phyloP scores from a whole-genome alignment of 1,284 basidiomycete species.

The Fomitopsis schrenkii region DNA sequence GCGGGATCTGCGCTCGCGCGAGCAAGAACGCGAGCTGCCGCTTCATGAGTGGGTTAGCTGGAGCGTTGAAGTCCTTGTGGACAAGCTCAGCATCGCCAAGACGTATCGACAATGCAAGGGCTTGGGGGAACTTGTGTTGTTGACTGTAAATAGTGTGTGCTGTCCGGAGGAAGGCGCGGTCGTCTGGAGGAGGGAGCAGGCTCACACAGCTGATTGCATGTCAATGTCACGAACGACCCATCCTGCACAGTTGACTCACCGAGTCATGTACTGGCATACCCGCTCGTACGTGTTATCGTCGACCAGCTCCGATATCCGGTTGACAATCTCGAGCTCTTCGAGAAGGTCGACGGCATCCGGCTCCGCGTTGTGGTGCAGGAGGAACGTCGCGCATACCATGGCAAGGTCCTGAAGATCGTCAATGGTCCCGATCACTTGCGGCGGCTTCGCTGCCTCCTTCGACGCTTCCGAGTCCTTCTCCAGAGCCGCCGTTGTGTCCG shows the following conservation, averaged over 20 bases:
- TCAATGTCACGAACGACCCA: not conserved
- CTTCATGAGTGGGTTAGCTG: slow-evolving; percentile 90
- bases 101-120: slow-evolving; percentile 84
- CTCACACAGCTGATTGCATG: slow-evolving; percentile 72
- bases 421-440: slow-evolving; percentile 42
- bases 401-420: slow-evolving; percentile 80
- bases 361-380: slow-evolving; percentile 94
- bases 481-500: slow-evolving; percentile 31
- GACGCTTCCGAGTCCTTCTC: slow-evolving; percentile 25
- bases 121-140: slow-evolving; percentile 89
- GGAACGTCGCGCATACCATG: slow-evolving; percentile 86
- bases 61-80: slow-evolving; percentile 81
- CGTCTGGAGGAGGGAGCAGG: slow-evolving; percentile 92
- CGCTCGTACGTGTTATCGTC: slow-evolving; percentile 88
- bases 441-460: slow-evolving; percentile 16
- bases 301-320: slow-evolving; percentile 72
- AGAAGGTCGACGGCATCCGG: slow-evolving; percentile 97
- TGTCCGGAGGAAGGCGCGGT: slow-evolving; percentile 85
- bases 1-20: slow-evolving; percentile 87
- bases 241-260: slow-evolving; percentile 45
- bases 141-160: slow-evolving; percentile 90
- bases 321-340: slow-evolving; percentile 92
- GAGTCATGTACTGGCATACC: slow-evolving; percentile 98
- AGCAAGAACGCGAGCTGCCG: slow-evolving; percentile 94
- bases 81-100: slow-evolving; percentile 84